Base-by-base conservation (phyloP, 257 asterid species). In the Petrea volubilis region DNA sequence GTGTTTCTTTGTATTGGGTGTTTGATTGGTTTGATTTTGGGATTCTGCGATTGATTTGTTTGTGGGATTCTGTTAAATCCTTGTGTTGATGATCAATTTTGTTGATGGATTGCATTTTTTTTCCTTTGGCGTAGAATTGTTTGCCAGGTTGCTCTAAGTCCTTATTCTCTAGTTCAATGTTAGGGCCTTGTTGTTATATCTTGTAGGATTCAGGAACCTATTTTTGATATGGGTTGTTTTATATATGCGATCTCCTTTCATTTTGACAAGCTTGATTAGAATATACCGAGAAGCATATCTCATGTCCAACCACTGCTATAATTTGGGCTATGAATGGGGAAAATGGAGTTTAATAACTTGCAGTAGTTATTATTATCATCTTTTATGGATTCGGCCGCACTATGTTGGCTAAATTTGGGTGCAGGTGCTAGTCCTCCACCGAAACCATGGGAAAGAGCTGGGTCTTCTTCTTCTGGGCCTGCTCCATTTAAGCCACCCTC, bases 391-490 rank as follows among this genome's bases (percentile, higher is more conserved):
- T 49, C 20, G 58, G 15, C 18, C 25, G 71, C 67, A 66, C 60
- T 38, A 58, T 49, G 70, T 57, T 59, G 69, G 51, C 43, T 63
- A 15, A 69, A 49, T 71, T 71, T 6, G 2, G 28, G 36, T 41
- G 75, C 87, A 83, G 97, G 88, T 63, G 80, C 78, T 71, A 70
- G 78, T 57, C 78, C 96, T 70, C 96, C 95, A 5, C 86, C 86
- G 41, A 94, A 94, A 81, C 99, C 99, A 15, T 94, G 99, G 99
- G 99, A 94, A 78, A 83, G 87, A 77, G 86, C 96, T 27, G 97
- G 95, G 14, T 74, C 96, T 5, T 49, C 93, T 34, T 80, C 98
- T 17, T 91, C 99, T 15, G 97, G 95, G 17, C 85, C 91, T 14
- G 89, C 82, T n/a, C 97, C 97, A 0, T 91, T 94, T 73, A 91